Evolutionary conservation across 2,329 filamentous ascomycete species (phyloP).

Genomic region (Lachnum nothofagi): DNA sequence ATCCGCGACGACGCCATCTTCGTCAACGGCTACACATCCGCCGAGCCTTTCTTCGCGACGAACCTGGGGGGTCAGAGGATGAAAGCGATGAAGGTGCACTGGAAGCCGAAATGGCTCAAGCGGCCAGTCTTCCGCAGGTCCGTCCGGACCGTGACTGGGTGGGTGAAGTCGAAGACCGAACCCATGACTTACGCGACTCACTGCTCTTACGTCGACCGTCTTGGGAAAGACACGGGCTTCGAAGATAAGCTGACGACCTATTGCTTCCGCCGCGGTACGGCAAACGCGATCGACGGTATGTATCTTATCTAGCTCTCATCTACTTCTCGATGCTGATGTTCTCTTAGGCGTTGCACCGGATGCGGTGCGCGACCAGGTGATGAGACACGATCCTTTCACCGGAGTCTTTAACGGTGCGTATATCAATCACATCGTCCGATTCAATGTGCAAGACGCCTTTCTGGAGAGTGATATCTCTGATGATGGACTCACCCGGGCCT

Average conservation of each 20-base stretch:
- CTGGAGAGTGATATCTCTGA: constrained; percentile 20
- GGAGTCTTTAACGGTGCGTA: constrained; percentile 19
- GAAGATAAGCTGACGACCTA: constrained; percentile 23
- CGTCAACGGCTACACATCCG: constrained; percentile 18
- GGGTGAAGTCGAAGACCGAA: constrained; percentile 20
- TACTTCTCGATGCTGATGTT: constrained; percentile 6
- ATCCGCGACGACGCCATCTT: constrained; percentile 20
- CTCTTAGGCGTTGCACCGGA: constrained; percentile 14
- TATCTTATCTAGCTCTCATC: constrained; percentile 10
- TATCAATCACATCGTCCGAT: constrained; percentile 20
- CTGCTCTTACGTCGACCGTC: constrained; percentile 17
- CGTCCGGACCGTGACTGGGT: constrained; percentile 6
- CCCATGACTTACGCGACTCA: constrained; percentile 19
- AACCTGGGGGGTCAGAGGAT: constrained; percentile 11
- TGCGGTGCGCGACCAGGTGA: constrained; percentile 20
- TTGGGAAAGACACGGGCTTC: constrained; percentile 18
- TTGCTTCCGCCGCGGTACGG: constrained; percentile 21
- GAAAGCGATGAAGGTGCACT: constrained; percentile 20
- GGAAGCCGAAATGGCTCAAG: constrained; percentile 21
- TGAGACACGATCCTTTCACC: constrained; percentile 18
- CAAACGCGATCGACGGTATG: constrained; percentile 22
- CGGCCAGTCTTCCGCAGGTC: constrained; percentile 19
- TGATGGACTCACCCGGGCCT: constrained; percentile 20
- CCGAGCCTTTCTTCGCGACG: constrained; percentile 21
- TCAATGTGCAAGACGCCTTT: constrained; percentile 21